A percentile compares a stretch with the other conserved stretches of the same genome.
Conservation (phyloP, 2,329 filamentous ascomycete species). For the Botrytis fabae region DNA sequence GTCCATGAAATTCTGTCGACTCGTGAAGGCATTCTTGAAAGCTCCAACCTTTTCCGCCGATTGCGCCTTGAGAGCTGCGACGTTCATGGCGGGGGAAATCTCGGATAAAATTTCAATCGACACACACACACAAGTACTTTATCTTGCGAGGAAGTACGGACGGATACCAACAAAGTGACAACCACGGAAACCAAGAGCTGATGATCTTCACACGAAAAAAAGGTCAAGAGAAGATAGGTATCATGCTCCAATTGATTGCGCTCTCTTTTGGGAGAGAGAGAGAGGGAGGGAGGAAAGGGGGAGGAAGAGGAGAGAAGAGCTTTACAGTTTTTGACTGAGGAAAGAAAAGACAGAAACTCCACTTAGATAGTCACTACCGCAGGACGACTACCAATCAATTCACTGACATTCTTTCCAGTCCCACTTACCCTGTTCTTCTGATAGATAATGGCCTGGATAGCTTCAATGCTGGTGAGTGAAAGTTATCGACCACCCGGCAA, state of each 20-base stretch:
- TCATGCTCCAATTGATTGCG: neutral
- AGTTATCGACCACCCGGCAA: neutral
- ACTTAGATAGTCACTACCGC: neutral
- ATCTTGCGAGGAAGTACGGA: neutral
- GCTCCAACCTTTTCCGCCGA: constrained; percentile 26
- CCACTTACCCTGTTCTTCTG: neutral
- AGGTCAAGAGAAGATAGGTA: constrained; percentile 1
- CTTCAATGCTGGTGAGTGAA: neutral
- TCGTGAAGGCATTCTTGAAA: constrained; percentile 32
- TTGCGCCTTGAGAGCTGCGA: constrained; percentile 20
- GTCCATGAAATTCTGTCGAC: constrained; percentile 29
- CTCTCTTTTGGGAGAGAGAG: neutral
- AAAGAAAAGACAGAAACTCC: neutral
- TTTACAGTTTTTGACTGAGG: neutral
- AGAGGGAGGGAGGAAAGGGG: neutral
- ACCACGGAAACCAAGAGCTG: neutral
- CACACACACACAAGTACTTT: neutral
- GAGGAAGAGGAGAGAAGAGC: neutral
- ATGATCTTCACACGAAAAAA: neutral
- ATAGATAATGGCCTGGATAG: neutral
- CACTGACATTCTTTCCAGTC: neutral
- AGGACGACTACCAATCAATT: neutral
- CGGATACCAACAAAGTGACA: neutral
- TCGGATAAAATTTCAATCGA: constrained; percentile 15
- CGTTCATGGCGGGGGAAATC: constrained; percentile 29